These are phyloP conservation scores for Tagetes patula DNA, from an alignment of 129 eudicot genomes.

Conservation along the genomic window DNA sequence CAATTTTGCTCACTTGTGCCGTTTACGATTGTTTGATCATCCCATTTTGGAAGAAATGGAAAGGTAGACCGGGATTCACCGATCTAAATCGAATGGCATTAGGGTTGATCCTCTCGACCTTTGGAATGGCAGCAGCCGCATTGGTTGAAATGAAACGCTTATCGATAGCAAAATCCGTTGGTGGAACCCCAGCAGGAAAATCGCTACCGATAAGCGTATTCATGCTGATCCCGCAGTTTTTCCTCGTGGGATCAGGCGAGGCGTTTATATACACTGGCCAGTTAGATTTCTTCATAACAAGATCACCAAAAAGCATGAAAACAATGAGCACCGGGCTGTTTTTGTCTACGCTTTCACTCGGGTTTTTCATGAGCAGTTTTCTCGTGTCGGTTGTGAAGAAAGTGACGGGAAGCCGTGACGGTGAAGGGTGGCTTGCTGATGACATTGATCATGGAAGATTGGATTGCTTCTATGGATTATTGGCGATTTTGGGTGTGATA, in stretches of 20 bases:
- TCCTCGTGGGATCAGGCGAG: constrained; percentile 81
- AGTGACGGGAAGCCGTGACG: constrained; percentile 51
- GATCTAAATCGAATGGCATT: constrained; percentile 73
- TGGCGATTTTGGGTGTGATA: constrained; percentile 55
- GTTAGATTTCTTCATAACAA: constrained; percentile 88
- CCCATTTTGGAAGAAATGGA: constrained; percentile 89
- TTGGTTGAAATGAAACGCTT: constrained; percentile 64
- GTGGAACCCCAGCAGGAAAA: constrained; percentile 19
- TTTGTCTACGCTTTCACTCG: constrained; percentile 76
- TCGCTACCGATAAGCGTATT: constrained; percentile 57
- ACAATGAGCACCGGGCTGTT: constrained; percentile 97
- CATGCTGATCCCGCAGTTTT: constrained; percentile 77
- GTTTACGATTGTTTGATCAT: constrained; percentile 76
- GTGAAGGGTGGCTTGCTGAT: constrained; percentile 81
- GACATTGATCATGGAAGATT: constrained; percentile 75
- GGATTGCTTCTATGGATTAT: constrained; percentile 63
- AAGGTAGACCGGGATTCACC: constrained; percentile 78
- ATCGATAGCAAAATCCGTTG: constrained; percentile 46
- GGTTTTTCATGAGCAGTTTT: constrained; percentile 84
- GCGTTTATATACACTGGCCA: constrained; percentile 95
- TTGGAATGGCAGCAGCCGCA: constrained; percentile 86
- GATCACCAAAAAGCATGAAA: constrained; percentile 93
- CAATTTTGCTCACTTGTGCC: constrained; percentile 69
- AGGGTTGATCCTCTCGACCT: constrained; percentile 63
- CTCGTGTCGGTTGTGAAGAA: constrained; percentile 68